Conservation (phyloP, 495 filamentous ascomycete genomes). For the Xylaria grammica region DNA sequence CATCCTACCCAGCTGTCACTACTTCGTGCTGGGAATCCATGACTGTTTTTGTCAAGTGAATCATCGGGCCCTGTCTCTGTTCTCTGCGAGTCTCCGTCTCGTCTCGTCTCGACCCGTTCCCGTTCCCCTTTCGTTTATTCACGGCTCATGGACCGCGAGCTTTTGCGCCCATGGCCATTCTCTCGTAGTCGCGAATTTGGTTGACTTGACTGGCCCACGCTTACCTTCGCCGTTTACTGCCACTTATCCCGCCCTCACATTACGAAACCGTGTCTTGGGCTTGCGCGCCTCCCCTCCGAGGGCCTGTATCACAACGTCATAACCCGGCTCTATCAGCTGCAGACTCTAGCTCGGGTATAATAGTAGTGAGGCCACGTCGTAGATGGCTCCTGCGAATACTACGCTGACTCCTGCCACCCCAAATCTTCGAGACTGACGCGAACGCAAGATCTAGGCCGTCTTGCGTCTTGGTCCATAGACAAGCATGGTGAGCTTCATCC, state of each 20-base stretch:
- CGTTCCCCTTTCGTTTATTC: constrained; percentile 16
- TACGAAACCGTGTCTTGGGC: constrained; percentile 19
- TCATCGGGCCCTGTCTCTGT: constrained; percentile 19
- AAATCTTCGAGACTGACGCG: constrained; percentile 23
- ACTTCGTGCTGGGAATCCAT: constrained; percentile 21
- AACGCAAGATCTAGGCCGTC: constrained; percentile 20
- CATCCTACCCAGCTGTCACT: constrained; percentile 6
- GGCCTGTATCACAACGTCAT: constrained; percentile 10
- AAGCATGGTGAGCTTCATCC: constrained; percentile 36
- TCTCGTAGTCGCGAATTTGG: constrained; percentile 13
- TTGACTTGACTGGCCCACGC: background rate
- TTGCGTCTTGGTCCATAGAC: constrained; percentile 28
- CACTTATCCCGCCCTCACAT: background rate
- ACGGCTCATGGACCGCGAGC: constrained; percentile 15
- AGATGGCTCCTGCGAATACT: constrained; percentile 19
- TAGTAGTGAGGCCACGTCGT: constrained; percentile 15
- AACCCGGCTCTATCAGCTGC: background rate
- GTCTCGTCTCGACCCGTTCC: constrained; percentile 19
- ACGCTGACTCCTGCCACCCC: constrained; percentile 16
- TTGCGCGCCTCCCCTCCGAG: constrained; percentile 12
- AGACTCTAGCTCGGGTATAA: constrained; percentile 21
- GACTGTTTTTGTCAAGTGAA: constrained; percentile 19
- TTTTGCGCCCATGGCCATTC: constrained; percentile 3
- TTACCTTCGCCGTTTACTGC: background rate
- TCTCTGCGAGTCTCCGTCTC: constrained; percentile 17